These are phyloP conservation scores for Pholiota conissans DNA, from an alignment of 768 basidiomycete genomes.

Conservation along the genomic window DNA sequence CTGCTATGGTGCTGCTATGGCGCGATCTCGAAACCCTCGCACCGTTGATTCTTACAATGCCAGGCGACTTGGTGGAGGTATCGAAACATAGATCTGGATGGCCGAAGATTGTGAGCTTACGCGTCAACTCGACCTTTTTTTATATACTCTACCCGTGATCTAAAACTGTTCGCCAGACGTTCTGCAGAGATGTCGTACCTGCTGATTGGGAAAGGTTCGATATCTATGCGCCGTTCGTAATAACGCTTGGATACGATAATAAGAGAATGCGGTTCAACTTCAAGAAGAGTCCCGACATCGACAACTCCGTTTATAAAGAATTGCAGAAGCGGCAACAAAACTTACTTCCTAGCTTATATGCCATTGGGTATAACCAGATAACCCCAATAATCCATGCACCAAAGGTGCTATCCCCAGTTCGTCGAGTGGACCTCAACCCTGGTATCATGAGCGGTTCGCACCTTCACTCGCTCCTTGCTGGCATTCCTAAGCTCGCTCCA, in stretches of 20 bases:
- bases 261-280: not conserved
- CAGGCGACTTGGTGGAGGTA: not conserved
- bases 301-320: no score
- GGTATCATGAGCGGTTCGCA: no score
- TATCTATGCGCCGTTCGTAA: not conserved
- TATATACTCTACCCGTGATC: not conserved
- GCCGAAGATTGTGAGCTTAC: no score
- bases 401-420: no score
- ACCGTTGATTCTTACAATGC: not conserved
- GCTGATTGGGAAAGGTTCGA: not conserved
- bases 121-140: no score
- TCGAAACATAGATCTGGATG: not conserved
- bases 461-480: no score
- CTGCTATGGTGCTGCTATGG: not conserved
- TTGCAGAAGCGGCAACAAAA: no score
- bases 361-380: no score
- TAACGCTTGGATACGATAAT: not conserved
- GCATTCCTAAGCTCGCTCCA: not conserved
- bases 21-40: not conserved
- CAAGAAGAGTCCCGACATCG: not conserved
- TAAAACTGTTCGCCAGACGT: not conserved
- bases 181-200: not conserved
- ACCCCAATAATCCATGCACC: no score
- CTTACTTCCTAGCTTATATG: no score
- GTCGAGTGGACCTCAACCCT: no score